Evolutionary conservation across 257 asterid species (phyloP).

Genomic region (Solanum sejunctum): DNA sequence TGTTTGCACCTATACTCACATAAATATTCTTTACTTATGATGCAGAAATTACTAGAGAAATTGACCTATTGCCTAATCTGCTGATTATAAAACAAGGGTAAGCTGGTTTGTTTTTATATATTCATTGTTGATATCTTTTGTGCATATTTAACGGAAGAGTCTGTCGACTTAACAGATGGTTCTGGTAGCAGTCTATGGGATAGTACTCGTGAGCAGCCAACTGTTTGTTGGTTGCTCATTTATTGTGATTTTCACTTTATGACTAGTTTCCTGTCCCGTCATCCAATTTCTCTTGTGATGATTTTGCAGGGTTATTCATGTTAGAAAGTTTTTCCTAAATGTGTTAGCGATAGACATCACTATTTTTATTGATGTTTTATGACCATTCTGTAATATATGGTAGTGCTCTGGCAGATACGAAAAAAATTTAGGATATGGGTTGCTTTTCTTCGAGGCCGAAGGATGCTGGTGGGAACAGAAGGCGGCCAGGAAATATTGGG

Average conservation of each 20-base stretch:
- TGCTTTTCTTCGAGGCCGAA: constrained; percentile 66
- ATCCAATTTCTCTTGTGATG: constrained; percentile 25
- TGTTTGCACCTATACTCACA: background rate
- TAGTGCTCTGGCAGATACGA: constrained; percentile 18
- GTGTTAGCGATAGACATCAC: background rate
- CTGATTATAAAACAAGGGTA: constrained; percentile 30
- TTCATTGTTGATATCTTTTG: background rate
- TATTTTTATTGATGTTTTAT: background rate
- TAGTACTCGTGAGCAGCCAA: constrained; percentile 44
- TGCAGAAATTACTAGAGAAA: constrained; percentile 40
- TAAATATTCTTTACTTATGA: background rate
- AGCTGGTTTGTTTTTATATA: constrained; percentile 17
- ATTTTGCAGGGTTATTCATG: background rate
- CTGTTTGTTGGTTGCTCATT: constrained; percentile 59
- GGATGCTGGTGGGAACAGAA: constrained; percentile 68
- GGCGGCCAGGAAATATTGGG: constrained; percentile 84
- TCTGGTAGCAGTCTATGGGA: constrained; percentile 12
- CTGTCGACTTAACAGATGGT: constrained; percentile 5
- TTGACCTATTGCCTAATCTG: constrained; percentile 16
- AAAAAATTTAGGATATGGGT: constrained; percentile 52
- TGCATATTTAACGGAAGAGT: background rate
- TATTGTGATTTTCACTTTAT: constrained; percentile 22
- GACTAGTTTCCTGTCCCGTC: constrained; percentile 10
- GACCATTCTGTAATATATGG: background rate
- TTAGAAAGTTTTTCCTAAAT: background rate